Evolutionary conservation across 192 early-diverging fungal species (phyloP), one percentile per base, ranked within the genome.

Genomic region (Coemansia umbellata): DNA sequence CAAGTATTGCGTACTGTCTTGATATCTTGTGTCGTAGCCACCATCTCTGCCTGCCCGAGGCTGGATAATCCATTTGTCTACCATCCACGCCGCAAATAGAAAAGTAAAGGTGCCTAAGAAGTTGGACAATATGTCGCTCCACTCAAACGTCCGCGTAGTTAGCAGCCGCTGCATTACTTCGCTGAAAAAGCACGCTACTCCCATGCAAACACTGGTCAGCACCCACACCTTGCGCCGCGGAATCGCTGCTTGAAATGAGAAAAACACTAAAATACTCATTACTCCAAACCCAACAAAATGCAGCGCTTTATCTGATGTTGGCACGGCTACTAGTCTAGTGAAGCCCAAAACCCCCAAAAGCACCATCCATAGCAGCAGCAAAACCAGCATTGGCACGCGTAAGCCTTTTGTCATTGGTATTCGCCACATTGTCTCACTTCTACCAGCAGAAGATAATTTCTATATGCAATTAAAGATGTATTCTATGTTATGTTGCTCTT

Each of bases 211-310:
- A 4, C 37, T 50, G 10, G 66, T 60, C 21, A 53, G 13, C 0
- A 17, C 22, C 72, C 72, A 75, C 26, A 37, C 65, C 14, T 44
- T 47, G 41, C 43, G 52, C 19, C 66, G 60, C 26, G 72, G 55
- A 14, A 64, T 41, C 9, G 47, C 22, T 9, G 61, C 33, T 21
- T 55, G 69, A 53, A 71, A 71, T 15, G 63, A 57, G 31, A 64
- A 68, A 36, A 64, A 60, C n/a, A 69, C 35, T 14, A 69, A 41
- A 10, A 61, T 45, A n/a, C 36, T 23, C 37, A 75, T 26, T 9
- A 64, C 28, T 37, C 72, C 72, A 19, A 75, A 75, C 10, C 43
- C 66, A 0, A 64, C 45, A 51, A 75, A 75, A 33, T 75, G 72
- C 47, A 45, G 56, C 19, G 60, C 60, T 44, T 67, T 75, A 61